Base-by-base conservation (phyloP, 1,284 basidiomycete species). In the Papiliotrema laurentii region DNA sequence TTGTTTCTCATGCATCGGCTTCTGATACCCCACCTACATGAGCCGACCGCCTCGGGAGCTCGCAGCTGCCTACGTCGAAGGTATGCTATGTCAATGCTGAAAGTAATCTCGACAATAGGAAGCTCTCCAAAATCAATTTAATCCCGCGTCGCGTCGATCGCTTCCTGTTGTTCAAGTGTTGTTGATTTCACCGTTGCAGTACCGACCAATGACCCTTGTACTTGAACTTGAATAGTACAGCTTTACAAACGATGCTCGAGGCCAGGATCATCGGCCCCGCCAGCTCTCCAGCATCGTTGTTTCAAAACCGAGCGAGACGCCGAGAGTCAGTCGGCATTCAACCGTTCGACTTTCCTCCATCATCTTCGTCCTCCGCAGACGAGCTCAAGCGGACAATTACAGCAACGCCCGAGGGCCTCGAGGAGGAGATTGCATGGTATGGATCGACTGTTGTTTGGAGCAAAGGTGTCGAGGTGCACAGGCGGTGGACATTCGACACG, bases 401-500 rank as follows among this genome's bases (percentile, higher is more conserved):
- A 7, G 11, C 7, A 16, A 19, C 16, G 11, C 18, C n/a, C 16
- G 41, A 43, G 4, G 49, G 31, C 1, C 3, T 21, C 18, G 77
- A 78, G 45, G 77, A 81, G 50, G 77, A 79, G 53, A 75, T 93
- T 5, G 77, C 80, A 5, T 93, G 89, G 89, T 82, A 83, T 55
- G 78, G 77, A 14, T 75, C 76, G 49, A 81, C 79, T 11, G 83
- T 89, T 1, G 75, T 88, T 0, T 79, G 87, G 69, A 84, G 81
- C 53, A 75, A 78, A 24, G 88, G 87, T 0, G 83, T 83, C 1
- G 75, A 88, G 24, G 79, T 91, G 40, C 76, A 78, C 47, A 83
- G 84, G 58, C 82, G 83, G 59, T 92, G 86, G 83, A 81, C 80
- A 44, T 89, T 88, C 62, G 73, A 78, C 5, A 77, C 83, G 25